Evolutionary conservation across 176 grass and related monocot genomes (phyloP).

Genomic region (Carex myosuroides): DNA sequence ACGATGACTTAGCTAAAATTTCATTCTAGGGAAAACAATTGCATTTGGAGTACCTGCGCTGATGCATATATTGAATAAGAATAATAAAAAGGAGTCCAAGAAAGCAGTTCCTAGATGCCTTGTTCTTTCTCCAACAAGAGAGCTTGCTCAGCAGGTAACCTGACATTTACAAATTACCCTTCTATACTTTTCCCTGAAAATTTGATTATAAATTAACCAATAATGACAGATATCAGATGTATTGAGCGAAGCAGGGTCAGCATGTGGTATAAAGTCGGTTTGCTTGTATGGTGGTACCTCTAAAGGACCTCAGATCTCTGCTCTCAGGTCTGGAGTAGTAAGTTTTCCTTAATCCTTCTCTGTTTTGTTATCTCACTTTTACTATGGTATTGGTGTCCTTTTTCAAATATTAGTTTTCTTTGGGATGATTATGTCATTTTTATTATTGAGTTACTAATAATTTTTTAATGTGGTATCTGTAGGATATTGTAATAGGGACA

Average conservation of each 20-base stretch:
- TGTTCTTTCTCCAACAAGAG: conserved; percentile 86
- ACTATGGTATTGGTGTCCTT: not conserved
- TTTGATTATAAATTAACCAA: conserved; percentile 3
- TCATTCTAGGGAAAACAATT: conserved; percentile 69
- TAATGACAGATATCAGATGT: conserved; percentile 77
- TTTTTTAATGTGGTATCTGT: conserved; percentile 2
- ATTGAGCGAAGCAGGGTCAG: conserved; percentile 66
- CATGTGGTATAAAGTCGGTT: conserved; percentile 69
- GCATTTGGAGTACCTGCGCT: conserved; percentile 87
- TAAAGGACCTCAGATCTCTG: conserved; percentile 89
- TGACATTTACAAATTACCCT: not conserved
- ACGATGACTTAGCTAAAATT: not conserved
- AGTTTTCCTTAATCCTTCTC: conserved; percentile 20
- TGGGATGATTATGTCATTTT: not conserved
- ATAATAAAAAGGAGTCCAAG: conserved; percentile 42
- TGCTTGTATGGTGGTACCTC: conserved; percentile 95
- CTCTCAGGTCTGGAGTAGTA: conserved; percentile 96
- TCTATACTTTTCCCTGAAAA: not conserved
- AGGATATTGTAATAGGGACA: conserved; percentile 97
- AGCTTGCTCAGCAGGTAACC: conserved; percentile 87
- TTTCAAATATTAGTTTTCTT: not conserved
- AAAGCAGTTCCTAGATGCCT: conserved; percentile 67
- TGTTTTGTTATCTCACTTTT: not conserved
- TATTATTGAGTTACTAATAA: not conserved
- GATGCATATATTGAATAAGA: conserved; percentile 73